Percentiles rank a stretch among this genome's conserved stretches.
Conservation (phyloP, 2,329 filamentous ascomycete genomes). For the Aspergillus novofumigatus region DNA sequence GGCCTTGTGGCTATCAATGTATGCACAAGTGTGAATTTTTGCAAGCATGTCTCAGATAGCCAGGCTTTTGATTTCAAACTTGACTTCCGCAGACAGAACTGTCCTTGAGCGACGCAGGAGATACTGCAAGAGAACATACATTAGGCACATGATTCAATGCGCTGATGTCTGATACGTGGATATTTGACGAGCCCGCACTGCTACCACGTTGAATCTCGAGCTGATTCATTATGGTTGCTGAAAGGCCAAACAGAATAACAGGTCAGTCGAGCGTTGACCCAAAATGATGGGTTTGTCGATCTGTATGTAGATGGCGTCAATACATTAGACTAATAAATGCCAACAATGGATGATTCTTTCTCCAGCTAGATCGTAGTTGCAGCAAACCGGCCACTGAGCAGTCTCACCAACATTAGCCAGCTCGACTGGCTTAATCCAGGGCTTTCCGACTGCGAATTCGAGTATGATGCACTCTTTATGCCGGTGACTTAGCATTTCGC, state of each 20-base stretch:
- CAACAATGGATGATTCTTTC: not conserved
- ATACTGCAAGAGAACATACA: not conserved
- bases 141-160: not conserved
- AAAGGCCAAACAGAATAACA: not conserved
- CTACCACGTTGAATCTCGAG: not conserved
- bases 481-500: conserved; percentile 3
- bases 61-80: not conserved
- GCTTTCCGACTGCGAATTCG: not conserved
- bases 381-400: not conserved
- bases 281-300: not conserved
- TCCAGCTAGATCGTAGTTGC: not conserved
- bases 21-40: not conserved
- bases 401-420: conserved; percentile 3
- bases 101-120: too few species aligned
- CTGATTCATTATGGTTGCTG: not conserved
- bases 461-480: not conserved
- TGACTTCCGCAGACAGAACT: not conserved
- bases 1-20: too few species aligned
- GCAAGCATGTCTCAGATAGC: not conserved
- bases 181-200: not conserved
- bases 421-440: not conserved
- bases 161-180: not conserved
- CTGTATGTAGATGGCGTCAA: not conserved
- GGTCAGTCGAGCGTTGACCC: not conserved
- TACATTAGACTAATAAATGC: not conserved